Evolutionary conservation across 2,329 filamentous ascomycete genomes (phyloP).

Genomic region (Hortaea werneckii): DNA sequence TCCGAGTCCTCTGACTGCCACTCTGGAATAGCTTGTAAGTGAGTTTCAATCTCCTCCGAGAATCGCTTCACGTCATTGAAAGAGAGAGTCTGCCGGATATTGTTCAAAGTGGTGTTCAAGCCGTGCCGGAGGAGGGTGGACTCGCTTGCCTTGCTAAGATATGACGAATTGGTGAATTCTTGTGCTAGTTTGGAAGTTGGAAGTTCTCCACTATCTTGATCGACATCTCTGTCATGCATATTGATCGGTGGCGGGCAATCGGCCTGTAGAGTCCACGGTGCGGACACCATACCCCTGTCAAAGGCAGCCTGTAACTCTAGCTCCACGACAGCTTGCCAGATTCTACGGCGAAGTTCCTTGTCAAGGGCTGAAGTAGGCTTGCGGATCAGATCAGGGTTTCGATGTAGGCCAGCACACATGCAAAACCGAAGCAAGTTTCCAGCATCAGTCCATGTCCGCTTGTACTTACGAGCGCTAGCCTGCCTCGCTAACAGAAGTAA

Average conservation of each 20-base stretch:
- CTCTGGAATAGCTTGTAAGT: constrained; percentile 16
- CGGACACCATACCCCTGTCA: constrained; percentile 44
- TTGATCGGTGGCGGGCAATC: constrained; percentile 42
- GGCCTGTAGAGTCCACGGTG: constrained; percentile 34
- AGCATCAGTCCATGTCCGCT: constrained; percentile 43
- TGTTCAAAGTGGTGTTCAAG: constrained; percentile 22
- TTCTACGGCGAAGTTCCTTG: constrained; percentile 43
- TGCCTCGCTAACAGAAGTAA: constrained; percentile 42
- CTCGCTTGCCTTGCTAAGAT: constrained; percentile 14
- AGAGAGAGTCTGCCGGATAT: constrained; percentile 18
- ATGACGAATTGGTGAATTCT: constrained; percentile 21
- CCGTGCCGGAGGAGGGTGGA: constrained; percentile 17
- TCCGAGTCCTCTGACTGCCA: constrained; percentile 9
- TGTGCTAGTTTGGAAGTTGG: constrained; percentile 9
- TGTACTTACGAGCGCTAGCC: constrained; percentile 42
- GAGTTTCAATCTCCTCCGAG: constrained; percentile 23
- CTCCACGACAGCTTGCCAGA: constrained; percentile 49
- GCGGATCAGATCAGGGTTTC: constrained; percentile 33
- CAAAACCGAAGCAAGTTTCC: constrained; percentile 43
- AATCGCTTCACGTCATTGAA: constrained; percentile 24
- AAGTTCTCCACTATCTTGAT: constrained; percentile 13
- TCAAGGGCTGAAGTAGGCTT: constrained; percentile 34
- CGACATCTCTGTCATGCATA: constrained; percentile 40
- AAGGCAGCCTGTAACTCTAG: constrained; percentile 47
- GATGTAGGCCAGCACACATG: constrained; percentile 45